Base-by-base conservation (phyloP, 78 protist species). In the Acrasis kona region DNA sequence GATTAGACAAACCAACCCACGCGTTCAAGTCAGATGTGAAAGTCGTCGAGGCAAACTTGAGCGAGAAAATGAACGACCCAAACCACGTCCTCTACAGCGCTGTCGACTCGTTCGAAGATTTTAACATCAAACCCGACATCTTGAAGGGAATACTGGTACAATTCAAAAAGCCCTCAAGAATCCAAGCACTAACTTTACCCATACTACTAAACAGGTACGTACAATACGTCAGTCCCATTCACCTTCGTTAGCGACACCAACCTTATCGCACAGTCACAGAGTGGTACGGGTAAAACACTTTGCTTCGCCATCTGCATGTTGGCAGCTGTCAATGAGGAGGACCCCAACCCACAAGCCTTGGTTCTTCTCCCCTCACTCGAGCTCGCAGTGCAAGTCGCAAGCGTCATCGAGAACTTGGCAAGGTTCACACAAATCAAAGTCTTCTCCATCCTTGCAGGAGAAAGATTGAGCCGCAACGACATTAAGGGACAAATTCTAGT, bases 271-370 rank as follows among this genome's bases (percentile, higher is more conserved):
- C 71, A 67, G 28, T 30, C 65, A 30, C 71, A 67, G 28, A 30
- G 65, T 19, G 71, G 71, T 30, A 67, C 71, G 19, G 71, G 71
- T 30, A 67, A 67, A 19, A 67, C 71, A 31, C 66, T 29, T 19
- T 67, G 71, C 28, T 67, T 67, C 28, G 71, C 19, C n/a, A 19
- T 67, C 28, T 12, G 65, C n/a, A 67, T 67, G 71, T 19, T 67
- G 28, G 19, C 66, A 19, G 12, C 19, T 12, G 71, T 67, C n/a
- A 28, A 67, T 67, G 65, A 19, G n/a, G 12, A 19, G 19, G 28
- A 30, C 19, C n/a, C 19, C 19, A 19, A 19, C 19, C 65, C 19
- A 19, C 71, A 67, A 67, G 71, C 71, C 19, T 19, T 67, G n/a
- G 19, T 19, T 19, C 19, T 19, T 30, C 19, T 19, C 28, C 71